A percentile compares a stretch with the other conserved stretches of the same genome.
These are phyloP conservation scores for Phytopythium delawarense DNA, from an alignment of 352 stramenopile species.

Conservation along the genomic window DNA sequence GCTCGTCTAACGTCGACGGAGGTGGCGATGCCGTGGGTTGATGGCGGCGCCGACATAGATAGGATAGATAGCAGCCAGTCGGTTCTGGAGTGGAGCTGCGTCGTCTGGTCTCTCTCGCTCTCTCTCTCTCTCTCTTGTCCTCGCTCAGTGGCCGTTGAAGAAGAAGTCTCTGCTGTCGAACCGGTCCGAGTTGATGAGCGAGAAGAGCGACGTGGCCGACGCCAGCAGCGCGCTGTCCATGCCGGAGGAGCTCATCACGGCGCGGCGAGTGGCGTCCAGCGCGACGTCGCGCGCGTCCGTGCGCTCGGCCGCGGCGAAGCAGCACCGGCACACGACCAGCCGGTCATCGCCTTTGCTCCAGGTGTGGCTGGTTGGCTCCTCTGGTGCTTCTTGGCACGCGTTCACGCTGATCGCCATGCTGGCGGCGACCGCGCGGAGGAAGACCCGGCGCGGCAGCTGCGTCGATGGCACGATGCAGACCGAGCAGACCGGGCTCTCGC, in stretches of 20 bases:
- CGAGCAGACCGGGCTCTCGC: neutral
- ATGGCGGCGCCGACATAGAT: neutral
- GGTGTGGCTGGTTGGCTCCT: neutral
- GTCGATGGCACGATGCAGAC: constrained; percentile 2
- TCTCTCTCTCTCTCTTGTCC: neutral
- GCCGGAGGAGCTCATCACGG: constrained; percentile 5
- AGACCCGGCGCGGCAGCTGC: neutral
- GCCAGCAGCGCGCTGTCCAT: constrained; percentile 20
- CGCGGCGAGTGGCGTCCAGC: constrained; percentile 23
- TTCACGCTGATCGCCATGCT: neutral
- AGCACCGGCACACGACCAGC: constrained; percentile 21
- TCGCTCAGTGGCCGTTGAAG: constrained; percentile 8
- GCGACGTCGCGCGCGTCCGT: constrained; percentile 24
- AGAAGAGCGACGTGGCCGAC: constrained; percentile 32
- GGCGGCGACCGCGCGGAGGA: neutral
- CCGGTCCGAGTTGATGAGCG: constrained; percentile 32
- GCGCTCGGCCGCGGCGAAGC: constrained; percentile 17
- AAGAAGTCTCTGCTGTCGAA: constrained; percentile 33
- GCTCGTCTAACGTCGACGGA: constrained; percentile 1
- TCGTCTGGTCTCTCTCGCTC: neutral
- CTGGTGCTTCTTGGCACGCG: neutral
- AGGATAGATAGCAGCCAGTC: neutral
- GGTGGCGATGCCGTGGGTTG: neutral
- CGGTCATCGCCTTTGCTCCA: constrained; percentile 1
- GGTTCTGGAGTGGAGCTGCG: too few relatives aligned